Evolutionary conservation across 1,284 basidiomycete species (phyloP).

Genomic region (Pascua sp.): DNA sequence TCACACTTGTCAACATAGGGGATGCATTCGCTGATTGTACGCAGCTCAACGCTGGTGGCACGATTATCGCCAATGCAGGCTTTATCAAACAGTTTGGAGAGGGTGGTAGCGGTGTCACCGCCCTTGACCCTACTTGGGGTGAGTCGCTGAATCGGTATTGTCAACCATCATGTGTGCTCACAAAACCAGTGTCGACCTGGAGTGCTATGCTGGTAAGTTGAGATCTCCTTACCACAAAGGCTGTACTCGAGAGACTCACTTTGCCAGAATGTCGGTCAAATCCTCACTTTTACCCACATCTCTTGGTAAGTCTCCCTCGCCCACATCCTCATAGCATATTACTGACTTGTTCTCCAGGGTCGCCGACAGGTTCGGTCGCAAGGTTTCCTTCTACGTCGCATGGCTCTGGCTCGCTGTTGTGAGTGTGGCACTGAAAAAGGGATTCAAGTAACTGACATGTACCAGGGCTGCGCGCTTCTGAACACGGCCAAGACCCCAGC

Average conservation of each 20-base stretch:
- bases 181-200: slow-evolving; percentile 22
- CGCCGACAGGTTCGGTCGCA: slow-evolving; percentile 23
- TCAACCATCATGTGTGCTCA: neutral
- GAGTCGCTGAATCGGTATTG: neutral
- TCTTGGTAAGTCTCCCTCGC: neutral
- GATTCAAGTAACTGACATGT: neutral
- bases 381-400: slow-evolving; percentile 10
- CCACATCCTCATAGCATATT: neutral
- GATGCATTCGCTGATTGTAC: neutral
- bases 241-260: neutral
- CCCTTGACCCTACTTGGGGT: slow-evolving; percentile 15
- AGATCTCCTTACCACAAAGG: neutral
- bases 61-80: slow-evolving; percentile 16
- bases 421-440: neutral
- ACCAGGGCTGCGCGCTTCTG: slow-evolving; percentile 17
- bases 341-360: slow-evolving; percentile 4
- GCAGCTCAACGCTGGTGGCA: slow-evolving; percentile 14
- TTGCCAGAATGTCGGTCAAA: slow-evolving; percentile 6
- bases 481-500: slow-evolving; percentile 7
- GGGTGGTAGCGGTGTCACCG: slow-evolving; percentile 1
- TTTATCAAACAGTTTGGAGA: slow-evolving; percentile 21
- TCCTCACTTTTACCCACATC: slow-evolving; percentile 9
- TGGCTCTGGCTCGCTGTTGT: slow-evolving; percentile 11
- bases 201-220: slow-evolving; percentile 10
- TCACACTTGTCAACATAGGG: too few species aligned